phyloP scores from a whole-genome alignment of 306 rosid genomes.

The Dryas drummondii region DNA sequence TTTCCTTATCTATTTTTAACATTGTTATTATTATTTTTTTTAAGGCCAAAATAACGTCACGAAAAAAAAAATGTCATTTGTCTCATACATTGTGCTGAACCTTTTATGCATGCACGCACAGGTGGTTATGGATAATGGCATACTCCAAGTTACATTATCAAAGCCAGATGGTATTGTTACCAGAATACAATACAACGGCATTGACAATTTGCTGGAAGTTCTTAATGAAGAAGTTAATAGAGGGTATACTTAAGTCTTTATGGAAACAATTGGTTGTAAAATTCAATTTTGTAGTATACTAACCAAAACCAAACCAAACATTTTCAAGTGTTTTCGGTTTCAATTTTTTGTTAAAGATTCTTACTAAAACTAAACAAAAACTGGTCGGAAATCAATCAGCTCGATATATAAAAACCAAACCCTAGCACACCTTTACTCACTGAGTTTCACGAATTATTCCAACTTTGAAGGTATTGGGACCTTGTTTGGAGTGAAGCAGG shows the following conservation, averaged over 20 bases:
- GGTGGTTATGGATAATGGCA: conserved; percentile 84
- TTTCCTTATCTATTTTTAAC: not conserved
- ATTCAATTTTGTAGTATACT: too few relatives aligned
- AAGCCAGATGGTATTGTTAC: conserved; percentile 76
- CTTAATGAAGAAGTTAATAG: conserved; percentile 56
- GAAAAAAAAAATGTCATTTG: not conserved
- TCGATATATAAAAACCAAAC: too few relatives aligned
- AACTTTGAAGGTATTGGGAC: conserved; percentile 74
- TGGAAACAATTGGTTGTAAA: too few relatives aligned
- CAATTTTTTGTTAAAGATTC: too few relatives aligned
- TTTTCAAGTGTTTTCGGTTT: too few relatives aligned
- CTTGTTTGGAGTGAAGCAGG: conserved; percentile 73
- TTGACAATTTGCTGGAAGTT: conserved; percentile 75
- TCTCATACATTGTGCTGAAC: not conserved
- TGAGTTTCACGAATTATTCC: too few relatives aligned
- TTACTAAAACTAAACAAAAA: too few relatives aligned
- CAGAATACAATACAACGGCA: conserved; percentile 53
- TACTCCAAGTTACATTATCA: conserved; percentile 61
- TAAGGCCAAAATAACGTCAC: not conserved
- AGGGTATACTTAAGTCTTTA: conserved; percentile 38
- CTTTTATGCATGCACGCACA: conserved; percentile 26
- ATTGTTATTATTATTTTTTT: not conserved
- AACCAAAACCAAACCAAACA: too few relatives aligned
- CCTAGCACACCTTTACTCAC: too few relatives aligned
- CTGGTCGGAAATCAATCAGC: too few relatives aligned